These are phyloP conservation scores for Neurospora sp. DNA, from an alignment of 495 filamentous ascomycete genomes.

Conservation along the genomic window DNA sequence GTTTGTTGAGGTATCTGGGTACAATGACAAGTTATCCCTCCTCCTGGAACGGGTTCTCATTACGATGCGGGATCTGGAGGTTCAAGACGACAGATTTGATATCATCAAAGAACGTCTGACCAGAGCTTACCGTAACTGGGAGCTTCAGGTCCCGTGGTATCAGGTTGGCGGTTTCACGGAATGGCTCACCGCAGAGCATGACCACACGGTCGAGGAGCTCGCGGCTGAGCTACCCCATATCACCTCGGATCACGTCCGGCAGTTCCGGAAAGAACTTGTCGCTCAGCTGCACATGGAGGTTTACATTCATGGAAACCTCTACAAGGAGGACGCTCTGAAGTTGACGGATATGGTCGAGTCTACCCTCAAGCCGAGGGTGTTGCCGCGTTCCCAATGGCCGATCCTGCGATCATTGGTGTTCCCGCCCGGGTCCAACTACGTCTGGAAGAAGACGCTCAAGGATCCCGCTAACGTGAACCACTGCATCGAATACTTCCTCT, in stretches of 20 bases:
- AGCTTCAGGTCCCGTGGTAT: constrained; percentile 77
- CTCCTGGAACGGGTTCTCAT: constrained; percentile 83
- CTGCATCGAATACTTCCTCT: constrained; percentile 86
- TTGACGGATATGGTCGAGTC: constrained; percentile 74
- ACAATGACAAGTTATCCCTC: constrained; percentile 92
- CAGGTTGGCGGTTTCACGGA: constrained; percentile 79
- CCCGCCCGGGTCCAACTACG: constrained; percentile 68
- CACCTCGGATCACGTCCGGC: constrained; percentile 59
- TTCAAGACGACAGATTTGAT: constrained; percentile 76
- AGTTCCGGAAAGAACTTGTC: constrained; percentile 72
- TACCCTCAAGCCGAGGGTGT: constrained; percentile 61
- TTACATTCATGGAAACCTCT: constrained; percentile 84
- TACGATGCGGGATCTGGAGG: constrained; percentile 74
- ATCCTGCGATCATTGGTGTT: constrained; percentile 67
- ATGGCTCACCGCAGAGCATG: constrained; percentile 67
- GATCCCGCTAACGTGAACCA: constrained; percentile 94
- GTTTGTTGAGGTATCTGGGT: constrained; percentile 72
- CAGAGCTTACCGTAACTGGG: constrained; percentile 71
- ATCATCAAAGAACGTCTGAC: constrained; percentile 82
- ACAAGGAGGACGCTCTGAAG: constrained; percentile 88
- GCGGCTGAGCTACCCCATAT: constrained; percentile 66
- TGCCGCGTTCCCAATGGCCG: constrained; percentile 74
- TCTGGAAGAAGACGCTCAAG: constrained; percentile 68
- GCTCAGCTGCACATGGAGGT: constrained; percentile 81
- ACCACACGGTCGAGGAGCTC: constrained; percentile 74